Evolutionary conservation across 441 rosid species (phyloP).

Genomic region (Mallotus repandus): DNA sequence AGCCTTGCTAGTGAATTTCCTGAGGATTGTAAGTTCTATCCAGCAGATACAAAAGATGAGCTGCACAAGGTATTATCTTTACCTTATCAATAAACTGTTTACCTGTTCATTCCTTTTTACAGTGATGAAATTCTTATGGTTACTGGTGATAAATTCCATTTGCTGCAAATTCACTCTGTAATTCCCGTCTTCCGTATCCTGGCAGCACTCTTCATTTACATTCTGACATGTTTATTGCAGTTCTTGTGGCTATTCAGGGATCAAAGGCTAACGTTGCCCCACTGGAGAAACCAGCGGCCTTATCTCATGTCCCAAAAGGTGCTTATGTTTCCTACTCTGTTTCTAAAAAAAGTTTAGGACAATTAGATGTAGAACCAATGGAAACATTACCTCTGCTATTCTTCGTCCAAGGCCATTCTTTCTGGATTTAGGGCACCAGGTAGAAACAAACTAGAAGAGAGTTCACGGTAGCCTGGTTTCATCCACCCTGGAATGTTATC

Average conservation of each 20-base stretch:
- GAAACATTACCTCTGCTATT: neutral
- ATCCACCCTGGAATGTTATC: neutral
- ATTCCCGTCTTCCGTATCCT: neutral
- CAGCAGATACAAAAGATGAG: slow-evolving; percentile 89
- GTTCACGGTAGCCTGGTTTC: neutral
- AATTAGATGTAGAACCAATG: slow-evolving; percentile 6
- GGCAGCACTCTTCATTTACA: neutral
- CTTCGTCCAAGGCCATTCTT: neutral
- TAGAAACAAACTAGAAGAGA: neutral
- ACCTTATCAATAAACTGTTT: neutral
- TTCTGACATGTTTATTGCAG: slow-evolving; percentile 41
- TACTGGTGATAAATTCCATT: neutral
- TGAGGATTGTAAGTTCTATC: slow-evolving; percentile 80
- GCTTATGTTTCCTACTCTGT: slow-evolving; percentile 1
- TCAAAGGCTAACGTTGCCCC: slow-evolving; percentile 77
- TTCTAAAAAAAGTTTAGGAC: neutral
- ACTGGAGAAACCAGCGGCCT: slow-evolving; percentile 84
- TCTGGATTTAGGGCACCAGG: too few species aligned
- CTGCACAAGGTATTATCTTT: slow-evolving; percentile 69
- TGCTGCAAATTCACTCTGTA: neutral
- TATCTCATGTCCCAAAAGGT: slow-evolving; percentile 82
- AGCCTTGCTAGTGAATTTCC: slow-evolving; percentile 75
- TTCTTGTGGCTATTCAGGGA: slow-evolving; percentile 84
- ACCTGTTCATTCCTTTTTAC: neutral
- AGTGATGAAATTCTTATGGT: neutral